Base-by-base conservation (phyloP, 768 basidiomycete genomes). In the Lanmaoa pseudosensibilis region DNA sequence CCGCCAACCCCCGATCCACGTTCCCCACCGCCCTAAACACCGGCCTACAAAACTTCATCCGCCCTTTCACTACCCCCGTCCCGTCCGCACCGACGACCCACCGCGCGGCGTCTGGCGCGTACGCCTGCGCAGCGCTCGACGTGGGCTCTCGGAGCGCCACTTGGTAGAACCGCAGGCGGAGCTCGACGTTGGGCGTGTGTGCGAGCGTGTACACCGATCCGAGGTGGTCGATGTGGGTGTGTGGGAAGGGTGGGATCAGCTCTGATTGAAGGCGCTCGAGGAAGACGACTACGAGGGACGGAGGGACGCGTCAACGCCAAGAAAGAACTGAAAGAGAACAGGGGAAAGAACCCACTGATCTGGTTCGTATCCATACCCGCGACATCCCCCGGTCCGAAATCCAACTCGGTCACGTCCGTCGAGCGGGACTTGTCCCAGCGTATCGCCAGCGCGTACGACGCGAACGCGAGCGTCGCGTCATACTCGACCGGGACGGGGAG, bases 1-100 rank as follows among this genome's bases (percentile, higher is more conserved):
- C 67, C 3, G 90, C 87, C 30, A 90, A 70, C 36, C 65, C 63
- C 46, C 68, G 64, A 63, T 92, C 75, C 21, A 85, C 85, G 55
- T 78, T 77, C 32, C 66, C 71, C 19, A 84, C 79, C 0, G 75
- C 81, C 36, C 82, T 73, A 65, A 92, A 84, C 6, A 83, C 73
- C 0, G 88, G 86, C 46, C 90, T 73, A 70, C 90, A 92, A 74
- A 91, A 91, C 68, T 92, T 92, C 90, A 92, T 92, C 34, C 90
- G 78, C 12, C 90, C 90, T 64, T 89, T 87, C 54, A 92, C 74
- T 27, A 82, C 73, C 1, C 81, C 84, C 25, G 78, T 79, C 25
- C 77, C 83, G 60, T 85, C 75, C 15, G 46, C 47, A n/a, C 66
- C 90, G 15, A 84, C 80, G 21, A 91, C 81, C 90, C 90, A 92